phyloP scores from a whole-genome alignment of 139 green algal genomes.

The Chlamydomonas incerta region DNA sequence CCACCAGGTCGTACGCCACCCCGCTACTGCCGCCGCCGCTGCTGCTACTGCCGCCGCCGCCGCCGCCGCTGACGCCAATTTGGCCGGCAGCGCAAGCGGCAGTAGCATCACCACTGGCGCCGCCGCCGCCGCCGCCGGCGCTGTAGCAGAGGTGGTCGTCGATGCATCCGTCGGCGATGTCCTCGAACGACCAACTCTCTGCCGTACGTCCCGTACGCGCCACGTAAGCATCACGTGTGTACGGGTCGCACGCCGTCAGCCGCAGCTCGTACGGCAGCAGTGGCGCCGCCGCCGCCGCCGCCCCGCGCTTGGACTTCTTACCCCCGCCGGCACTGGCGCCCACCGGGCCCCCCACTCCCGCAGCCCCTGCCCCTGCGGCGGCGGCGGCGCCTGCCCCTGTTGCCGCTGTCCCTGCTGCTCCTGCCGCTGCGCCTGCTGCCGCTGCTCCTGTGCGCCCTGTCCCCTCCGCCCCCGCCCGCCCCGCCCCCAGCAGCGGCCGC shows the following conservation, averaged over 20 bases:
- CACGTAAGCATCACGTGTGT: slow-evolving; percentile 24
- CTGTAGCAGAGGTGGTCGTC: neutral
- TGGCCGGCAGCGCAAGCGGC: neutral
- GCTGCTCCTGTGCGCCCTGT: too few species aligned
- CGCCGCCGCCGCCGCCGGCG: neutral
- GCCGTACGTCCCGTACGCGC: slow-evolving; percentile 6
- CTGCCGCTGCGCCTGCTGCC: neutral
- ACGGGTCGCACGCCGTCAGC: slow-evolving; percentile 37
- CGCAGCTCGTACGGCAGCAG: slow-evolving; percentile 20
- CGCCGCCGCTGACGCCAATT: too few species aligned
- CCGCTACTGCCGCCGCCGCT: neutral
- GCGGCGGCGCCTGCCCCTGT: too few species aligned
- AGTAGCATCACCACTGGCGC: neutral
- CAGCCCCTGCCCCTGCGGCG: neutral
- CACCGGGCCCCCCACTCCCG: neutral
- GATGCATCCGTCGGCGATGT: slow-evolving; percentile 11
- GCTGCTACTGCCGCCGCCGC: neutral
- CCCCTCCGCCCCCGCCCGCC: too few species aligned
- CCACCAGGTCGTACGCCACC: slow-evolving; percentile 17
- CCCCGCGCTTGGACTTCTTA: neutral
- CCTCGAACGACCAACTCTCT: slow-evolving; percentile 22
- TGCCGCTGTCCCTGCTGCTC: neutral
- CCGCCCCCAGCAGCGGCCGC: neutral
- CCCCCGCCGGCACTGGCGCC: neutral
- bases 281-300: neutral